Conservation (phyloP, 2,329 filamentous ascomycete genomes). For the Fusarium austroafricanum region DNA sequence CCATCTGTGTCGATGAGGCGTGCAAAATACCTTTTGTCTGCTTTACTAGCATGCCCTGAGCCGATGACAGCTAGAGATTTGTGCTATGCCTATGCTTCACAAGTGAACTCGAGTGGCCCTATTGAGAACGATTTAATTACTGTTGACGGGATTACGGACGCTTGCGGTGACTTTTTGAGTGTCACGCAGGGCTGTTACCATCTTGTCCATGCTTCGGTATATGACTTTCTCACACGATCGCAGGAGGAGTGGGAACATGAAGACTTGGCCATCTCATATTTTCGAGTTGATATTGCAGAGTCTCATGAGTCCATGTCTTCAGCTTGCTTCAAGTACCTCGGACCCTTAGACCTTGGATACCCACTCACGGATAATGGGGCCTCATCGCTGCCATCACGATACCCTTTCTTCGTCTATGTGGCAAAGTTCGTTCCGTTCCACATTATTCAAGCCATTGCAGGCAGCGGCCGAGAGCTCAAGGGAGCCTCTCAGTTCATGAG, state of each 20-base stretch:
- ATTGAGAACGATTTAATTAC: background rate
- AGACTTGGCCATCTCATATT: background rate
- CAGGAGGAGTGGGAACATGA: background rate
- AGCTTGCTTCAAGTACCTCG: background rate
- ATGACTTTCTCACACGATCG: background rate
- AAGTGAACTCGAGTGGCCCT: background rate
- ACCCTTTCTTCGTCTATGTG: background rate
- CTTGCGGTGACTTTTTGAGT: background rate
- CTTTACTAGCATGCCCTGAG: background rate
- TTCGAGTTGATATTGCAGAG: rapidly evolving
- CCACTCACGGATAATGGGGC: background rate
- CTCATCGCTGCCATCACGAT: background rate
- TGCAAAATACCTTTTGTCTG: background rate
- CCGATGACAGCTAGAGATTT: background rate
- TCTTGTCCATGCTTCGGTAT: background rate
- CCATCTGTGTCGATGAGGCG: background rate
- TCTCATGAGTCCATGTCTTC: background rate
- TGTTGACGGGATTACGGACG: background rate
- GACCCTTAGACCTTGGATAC: background rate
- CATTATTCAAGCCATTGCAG: background rate
- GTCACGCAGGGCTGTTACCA: background rate
- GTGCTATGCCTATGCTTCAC: background rate
- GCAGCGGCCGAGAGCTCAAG: too few relatives aligned
- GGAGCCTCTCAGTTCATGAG: too few relatives aligned
- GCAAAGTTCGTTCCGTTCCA: background rate